Evolutionary conservation across 1,284 basidiomycete genomes (phyloP), one percentile per base, ranked within the genome.

Genomic region (Irpex sp.): DNA sequence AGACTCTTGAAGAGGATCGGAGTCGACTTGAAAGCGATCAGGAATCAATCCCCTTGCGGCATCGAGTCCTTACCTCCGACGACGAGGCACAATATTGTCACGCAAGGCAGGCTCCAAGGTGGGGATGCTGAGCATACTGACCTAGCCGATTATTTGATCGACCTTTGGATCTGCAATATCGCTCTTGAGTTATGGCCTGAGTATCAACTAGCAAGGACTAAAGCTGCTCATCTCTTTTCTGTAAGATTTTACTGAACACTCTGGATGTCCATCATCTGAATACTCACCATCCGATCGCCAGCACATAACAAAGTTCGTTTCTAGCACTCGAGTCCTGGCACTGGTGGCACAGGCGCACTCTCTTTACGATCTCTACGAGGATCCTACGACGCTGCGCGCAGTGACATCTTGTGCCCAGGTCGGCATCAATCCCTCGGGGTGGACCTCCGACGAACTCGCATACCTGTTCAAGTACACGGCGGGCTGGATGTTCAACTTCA

Each of bases 151-250:
- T 73, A 74, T 60, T 66, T 75, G 40, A 66, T 76, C 47, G 71
- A 72, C 48, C 67, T 74, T 44, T 75, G 74, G 72, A 71, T 76
- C 37, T 74, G 74, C 57, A 68, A 71, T 31, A 62, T 68, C 38
- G 65, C 66, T 15, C 63, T 74, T 38, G 38, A 63, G 11, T 19
- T 64, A 0, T 72, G 70, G 62, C 74, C 74, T 7, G 66, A 70
- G 47, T 69, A 66, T 57, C 66, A 65, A 9, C 26, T 61, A 4
- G 74, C 74, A 4, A 66, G 60, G 2, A 57, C 66, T 9, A 70
- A 69, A 31, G 72, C 70, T 4, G 64, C 74, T n/a, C 72, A 73
- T 61, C 67, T 76, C 9, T 63, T 74, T 13, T 65, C 71, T 1
- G 73, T 72, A 65, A 54, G 68, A 8, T 47, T 40, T 21, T 21